Conservation (phyloP, 2,329 filamentous ascomycete genomes). For the Botryosphaeria dothidea region DNA sequence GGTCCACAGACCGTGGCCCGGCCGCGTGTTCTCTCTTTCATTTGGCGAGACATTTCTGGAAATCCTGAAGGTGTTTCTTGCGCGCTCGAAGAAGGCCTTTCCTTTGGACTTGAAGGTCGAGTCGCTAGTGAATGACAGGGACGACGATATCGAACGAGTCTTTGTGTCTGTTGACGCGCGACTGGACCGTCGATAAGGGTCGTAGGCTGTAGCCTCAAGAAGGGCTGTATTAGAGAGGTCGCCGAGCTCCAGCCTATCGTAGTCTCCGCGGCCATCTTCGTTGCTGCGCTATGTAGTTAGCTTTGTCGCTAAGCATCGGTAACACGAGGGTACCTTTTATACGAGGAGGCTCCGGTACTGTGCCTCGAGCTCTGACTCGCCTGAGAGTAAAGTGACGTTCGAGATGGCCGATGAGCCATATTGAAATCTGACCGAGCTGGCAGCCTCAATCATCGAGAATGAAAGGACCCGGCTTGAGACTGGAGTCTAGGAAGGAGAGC, state of each 20-base stretch:
- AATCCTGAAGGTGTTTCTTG: constrained; percentile 2
- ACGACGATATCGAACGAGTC: neutral
- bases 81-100: constrained; percentile 1
- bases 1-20: constrained; percentile 28
- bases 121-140: neutral
- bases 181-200: neutral
- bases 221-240: constrained; percentile 5
- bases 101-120: neutral
- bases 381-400: neutral
- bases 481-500: neutral
- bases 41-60: constrained; percentile 3
- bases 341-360: neutral
- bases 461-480: too few relatives aligned
- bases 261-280: neutral
- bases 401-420: neutral
- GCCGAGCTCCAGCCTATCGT: constrained; percentile 5
- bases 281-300: neutral
- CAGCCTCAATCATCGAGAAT: neutral
- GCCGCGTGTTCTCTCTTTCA: constrained; percentile 11
- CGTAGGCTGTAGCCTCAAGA: neutral
- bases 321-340: neutral
- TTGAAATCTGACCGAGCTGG: neutral
- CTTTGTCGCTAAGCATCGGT: neutral
- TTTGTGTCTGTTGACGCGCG: neutral
- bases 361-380: neutral